A percentile compares a stretch with the other conserved stretches of the same genome.
phyloP scores from a whole-genome alignment of 2,329 filamentous ascomycete species.

The Hyphodiscus sp. region DNA sequence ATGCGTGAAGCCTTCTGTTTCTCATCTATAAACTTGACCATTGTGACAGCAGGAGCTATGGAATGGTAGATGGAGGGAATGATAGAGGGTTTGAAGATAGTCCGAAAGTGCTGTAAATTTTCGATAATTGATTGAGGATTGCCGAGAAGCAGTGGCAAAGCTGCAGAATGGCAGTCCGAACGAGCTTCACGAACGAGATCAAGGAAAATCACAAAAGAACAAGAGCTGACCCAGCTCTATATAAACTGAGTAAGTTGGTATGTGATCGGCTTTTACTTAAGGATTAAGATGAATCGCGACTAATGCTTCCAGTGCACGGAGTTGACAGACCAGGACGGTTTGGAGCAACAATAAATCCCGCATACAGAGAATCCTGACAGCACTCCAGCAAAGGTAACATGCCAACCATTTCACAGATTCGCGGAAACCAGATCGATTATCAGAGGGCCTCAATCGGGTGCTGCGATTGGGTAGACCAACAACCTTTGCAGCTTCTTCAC shows the following conservation, averaged over 20 bases:
- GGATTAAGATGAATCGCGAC: not conserved
- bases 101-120: not conserved
- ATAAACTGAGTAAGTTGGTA: not conserved
- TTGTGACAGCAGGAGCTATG: slow-evolving; percentile 4
- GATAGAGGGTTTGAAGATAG: not conserved
- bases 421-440: not conserved
- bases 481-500: not conserved
- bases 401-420: not conserved
- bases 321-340: not conserved
- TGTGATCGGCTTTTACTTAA: not conserved
- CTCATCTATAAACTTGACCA: slow-evolving; percentile 21
- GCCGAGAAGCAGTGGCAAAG: not conserved
- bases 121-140: not conserved
- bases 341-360: not conserved
- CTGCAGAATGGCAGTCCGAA: not conserved
- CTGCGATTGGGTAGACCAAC: not conserved
- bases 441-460: not conserved
- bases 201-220: not conserved
- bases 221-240: not conserved
- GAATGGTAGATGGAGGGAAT: not conserved
- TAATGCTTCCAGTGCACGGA: not conserved
- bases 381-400: not conserved
- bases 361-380: not conserved
- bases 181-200: not conserved
- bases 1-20: slow-evolving; percentile 18